Percentiles rank a stretch among this genome's conserved stretches.
phyloP scores from a whole-genome alignment of 106 monocot genomes.

The Hemerocallis citrina region DNA sequence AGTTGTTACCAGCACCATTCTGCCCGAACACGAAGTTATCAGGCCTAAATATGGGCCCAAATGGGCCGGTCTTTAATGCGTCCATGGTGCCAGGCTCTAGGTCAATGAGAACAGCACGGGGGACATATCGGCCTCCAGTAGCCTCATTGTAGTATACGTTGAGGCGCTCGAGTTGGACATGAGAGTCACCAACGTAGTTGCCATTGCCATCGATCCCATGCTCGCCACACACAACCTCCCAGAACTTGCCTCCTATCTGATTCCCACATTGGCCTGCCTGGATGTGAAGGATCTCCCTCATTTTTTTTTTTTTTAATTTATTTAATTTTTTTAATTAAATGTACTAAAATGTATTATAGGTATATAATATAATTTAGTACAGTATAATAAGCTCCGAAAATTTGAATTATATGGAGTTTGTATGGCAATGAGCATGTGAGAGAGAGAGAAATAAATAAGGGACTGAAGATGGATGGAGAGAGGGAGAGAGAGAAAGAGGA shows the following conservation, averaged over 20 bases:
- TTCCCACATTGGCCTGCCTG: constrained; percentile 1
- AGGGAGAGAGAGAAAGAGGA: neutral
- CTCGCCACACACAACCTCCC: constrained; percentile 4
- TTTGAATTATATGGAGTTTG: too few relatives aligned
- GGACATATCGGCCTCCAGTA: neutral
- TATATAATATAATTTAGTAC: too few relatives aligned
- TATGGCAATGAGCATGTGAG: too few relatives aligned
- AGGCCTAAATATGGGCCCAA: neutral
- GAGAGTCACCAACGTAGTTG: neutral
- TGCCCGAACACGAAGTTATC: constrained; percentile 4
- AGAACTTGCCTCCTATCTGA: constrained; percentile 4
- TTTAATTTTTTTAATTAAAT: neutral
- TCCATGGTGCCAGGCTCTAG: constrained; percentile 1
- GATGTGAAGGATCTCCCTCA: constrained; percentile 3
- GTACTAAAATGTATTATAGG: too few relatives aligned
- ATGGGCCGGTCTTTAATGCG: neutral
- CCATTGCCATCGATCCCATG: neutral
- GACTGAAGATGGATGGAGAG: neutral
- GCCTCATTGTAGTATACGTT: constrained; percentile 6
- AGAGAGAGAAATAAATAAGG: too few relatives aligned
- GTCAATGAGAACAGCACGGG: neutral
- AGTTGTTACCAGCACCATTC: constrained; percentile 10
- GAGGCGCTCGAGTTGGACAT: neutral
- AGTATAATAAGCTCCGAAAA: too few relatives aligned
- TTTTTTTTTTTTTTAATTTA: neutral